These are phyloP conservation scores for Sanghuangporus weigelae DNA, from an alignment of 1,284 basidiomycete species.

Conservation along the genomic window DNA sequence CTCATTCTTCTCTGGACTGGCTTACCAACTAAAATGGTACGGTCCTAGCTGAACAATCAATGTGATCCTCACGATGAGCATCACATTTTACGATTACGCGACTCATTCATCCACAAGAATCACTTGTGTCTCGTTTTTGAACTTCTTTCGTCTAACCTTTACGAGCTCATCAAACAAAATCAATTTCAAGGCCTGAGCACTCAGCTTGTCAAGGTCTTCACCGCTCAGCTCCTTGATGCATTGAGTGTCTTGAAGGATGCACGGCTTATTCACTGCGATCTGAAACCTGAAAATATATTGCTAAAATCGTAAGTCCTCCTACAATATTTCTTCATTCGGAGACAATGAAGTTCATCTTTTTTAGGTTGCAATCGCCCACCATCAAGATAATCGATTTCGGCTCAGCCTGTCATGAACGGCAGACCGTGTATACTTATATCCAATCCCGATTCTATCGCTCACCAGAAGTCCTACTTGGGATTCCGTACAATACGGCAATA, in stretches of 20 bases:
- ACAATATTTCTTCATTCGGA: constrained; percentile 11
- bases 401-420: constrained; percentile 96
- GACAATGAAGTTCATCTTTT: background rate
- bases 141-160: constrained; percentile 93
- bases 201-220: constrained; percentile 97
- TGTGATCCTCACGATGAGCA: constrained; percentile 94
- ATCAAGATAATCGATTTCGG: constrained; percentile 99
- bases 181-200: constrained; percentile 97
- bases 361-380: constrained; percentile 90
- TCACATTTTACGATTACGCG: constrained; percentile 92
- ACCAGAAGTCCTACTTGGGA: constrained; percentile 93
- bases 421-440: constrained; percentile 99
- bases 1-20: background rate
- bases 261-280: constrained; percentile 94
- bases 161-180: constrained; percentile 99
- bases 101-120: constrained; percentile 95
- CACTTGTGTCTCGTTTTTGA: constrained; percentile 99
- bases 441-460: constrained; percentile 98
- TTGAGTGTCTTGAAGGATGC: constrained; percentile 93
- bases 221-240: constrained; percentile 90
- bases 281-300: constrained; percentile 96
- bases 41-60: constrained; percentile 77
- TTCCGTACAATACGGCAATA: constrained; percentile 91
- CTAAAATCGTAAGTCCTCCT: constrained; percentile 77
- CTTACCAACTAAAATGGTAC: background rate